These are phyloP conservation scores for Mortierella antarctica DNA, from an alignment of 192 early-diverging fungal species.

Conservation along the genomic window DNA sequence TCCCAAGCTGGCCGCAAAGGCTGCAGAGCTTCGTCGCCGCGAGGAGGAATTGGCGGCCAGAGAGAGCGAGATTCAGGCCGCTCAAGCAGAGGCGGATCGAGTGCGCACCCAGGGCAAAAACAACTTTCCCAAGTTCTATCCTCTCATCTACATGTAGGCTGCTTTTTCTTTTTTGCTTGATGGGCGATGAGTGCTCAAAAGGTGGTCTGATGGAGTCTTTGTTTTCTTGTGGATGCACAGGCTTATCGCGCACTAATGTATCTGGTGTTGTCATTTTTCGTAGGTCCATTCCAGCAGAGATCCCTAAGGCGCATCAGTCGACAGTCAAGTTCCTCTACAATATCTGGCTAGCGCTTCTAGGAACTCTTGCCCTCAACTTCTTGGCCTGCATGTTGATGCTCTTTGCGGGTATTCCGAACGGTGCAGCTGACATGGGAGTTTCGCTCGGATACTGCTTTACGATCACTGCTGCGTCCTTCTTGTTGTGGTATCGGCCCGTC, in stretches of 20 bases:
- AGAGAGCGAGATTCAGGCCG: slow-evolving; percentile 73
- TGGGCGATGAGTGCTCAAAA: not conserved
- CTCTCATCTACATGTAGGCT: slow-evolving; percentile 78
- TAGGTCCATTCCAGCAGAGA: slow-evolving; percentile 73
- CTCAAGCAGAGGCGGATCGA: slow-evolving; percentile 69
- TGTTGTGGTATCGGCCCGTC: slow-evolving; percentile 89
- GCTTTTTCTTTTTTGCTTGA: not conserved
- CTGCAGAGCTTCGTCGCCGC: slow-evolving; percentile 76
- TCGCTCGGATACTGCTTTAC: slow-evolving; percentile 81
- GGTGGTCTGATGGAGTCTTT: not conserved
- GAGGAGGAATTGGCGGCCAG: slow-evolving; percentile 83
- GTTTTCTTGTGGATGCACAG: not conserved
- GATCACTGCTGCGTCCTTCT: slow-evolving; percentile 79
- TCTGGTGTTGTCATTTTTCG: too few species aligned
- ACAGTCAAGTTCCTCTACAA: slow-evolving; percentile 76
- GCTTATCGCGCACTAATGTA: too few species aligned
- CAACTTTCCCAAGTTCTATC: slow-evolving; percentile 87
- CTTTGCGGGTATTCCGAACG: slow-evolving; percentile 73
- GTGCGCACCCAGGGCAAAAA: slow-evolving; percentile 75
- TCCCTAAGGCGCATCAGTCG: slow-evolving; percentile 71
- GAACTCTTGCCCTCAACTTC: slow-evolving; percentile 80
- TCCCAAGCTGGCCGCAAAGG: slow-evolving; percentile 59
- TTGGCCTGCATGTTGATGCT: slow-evolving; percentile 81
- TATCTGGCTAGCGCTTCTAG: slow-evolving; percentile 79
- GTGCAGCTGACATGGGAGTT: slow-evolving; percentile 83